Evolutionary conservation across 805 yeast species (phyloP), one percentile per base, ranked within the genome.

Genomic region (Saccharomycopsis capsularis): DNA sequence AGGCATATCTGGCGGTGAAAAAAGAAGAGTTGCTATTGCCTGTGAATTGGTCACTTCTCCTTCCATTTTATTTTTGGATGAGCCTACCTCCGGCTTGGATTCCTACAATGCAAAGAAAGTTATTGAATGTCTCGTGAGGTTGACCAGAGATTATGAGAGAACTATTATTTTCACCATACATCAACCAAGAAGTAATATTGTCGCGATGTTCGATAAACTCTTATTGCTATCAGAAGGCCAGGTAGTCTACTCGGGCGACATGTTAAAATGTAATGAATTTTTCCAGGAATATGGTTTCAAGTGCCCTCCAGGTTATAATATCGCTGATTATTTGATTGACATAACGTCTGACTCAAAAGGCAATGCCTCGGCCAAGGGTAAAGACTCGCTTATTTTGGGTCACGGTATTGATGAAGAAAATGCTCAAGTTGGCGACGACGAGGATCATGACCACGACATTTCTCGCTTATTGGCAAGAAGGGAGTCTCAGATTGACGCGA

Each of bases 131-230:
- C 71, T 93, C 40, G 91, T 85, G 2, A 75, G 84, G 50, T 71
- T 93, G 50, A 87, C 97, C 0, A 74, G 81, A 50, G 83, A 81
- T 58, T 85, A 82, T 63, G 81, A 85, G 52, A 79, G 98, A 61
- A 91, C 99, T 0, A 80, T 93, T 43, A 78, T 93, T 1, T 84
- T 93, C 62, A 88, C 99, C 0, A 93, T 93, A 56, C 99, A 93
- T 67, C 99, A 93, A 63, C 99, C 99, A 9, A 75, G 99, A 60
- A 86, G 96, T 50, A 93, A 93, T 60, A 91, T 93, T 62, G 97
- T 93, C 30, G 82, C 96, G 0, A 67, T 87, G 50, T 93, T 93
- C 64, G 96, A 91, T 61, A 82, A 82, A 58, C 73, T 93, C 43
- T 65, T 91, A 1, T 68, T 93, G 44, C 70, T 93, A 46, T 83